Percentiles rank a stretch among this genome's conserved stretches.
Evolutionary conservation across 345 rosid genomes (phyloP).

Genomic region (Salix udensis): DNA sequence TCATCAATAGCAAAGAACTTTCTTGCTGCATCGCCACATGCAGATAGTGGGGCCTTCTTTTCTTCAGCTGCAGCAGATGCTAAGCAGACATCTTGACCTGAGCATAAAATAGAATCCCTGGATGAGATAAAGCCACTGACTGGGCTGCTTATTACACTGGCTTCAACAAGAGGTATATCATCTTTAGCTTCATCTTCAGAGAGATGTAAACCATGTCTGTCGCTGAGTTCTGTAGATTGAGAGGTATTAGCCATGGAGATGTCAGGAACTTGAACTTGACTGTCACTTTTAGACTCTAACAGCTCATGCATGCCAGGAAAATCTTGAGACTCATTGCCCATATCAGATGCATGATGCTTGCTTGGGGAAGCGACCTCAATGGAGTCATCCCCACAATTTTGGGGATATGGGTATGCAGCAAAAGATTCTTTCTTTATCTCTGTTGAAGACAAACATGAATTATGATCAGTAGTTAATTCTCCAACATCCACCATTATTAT

Average conservation of each 20-base stretch:
- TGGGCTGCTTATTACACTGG: conserved; percentile 24
- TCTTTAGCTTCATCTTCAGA: conserved; percentile 29
- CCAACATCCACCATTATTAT: background rate
- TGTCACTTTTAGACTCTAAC: conserved; percentile 15
- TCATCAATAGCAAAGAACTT: conserved; percentile 14
- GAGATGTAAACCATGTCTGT: conserved; percentile 16
- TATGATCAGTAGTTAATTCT: background rate
- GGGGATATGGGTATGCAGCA: background rate
- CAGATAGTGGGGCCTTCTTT: conserved; percentile 22
- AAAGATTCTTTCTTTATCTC: conserved; percentile 14
- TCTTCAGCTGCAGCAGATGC: conserved; percentile 18
- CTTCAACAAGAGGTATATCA: conserved; percentile 25
- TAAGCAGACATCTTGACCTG: conserved; percentile 15
- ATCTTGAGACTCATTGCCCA: background rate
- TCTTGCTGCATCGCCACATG: conserved; percentile 22
- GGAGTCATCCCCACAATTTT: background rate
- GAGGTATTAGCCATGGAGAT: conserved; percentile 5
- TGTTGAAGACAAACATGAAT: conserved; percentile 13
- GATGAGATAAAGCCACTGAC: conserved; percentile 15
- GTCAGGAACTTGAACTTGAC: conserved; percentile 21
- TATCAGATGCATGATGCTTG: conserved; percentile 2
- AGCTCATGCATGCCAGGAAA: conserved; percentile 5
- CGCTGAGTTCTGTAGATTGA: conserved; percentile 12
- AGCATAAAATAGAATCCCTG: conserved; percentile 18
- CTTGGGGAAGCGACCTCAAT: conserved; percentile 12